phyloP scores from a whole-genome alignment of 1,284 basidiomycete genomes.

The Ceratobasidium sp. region DNA sequence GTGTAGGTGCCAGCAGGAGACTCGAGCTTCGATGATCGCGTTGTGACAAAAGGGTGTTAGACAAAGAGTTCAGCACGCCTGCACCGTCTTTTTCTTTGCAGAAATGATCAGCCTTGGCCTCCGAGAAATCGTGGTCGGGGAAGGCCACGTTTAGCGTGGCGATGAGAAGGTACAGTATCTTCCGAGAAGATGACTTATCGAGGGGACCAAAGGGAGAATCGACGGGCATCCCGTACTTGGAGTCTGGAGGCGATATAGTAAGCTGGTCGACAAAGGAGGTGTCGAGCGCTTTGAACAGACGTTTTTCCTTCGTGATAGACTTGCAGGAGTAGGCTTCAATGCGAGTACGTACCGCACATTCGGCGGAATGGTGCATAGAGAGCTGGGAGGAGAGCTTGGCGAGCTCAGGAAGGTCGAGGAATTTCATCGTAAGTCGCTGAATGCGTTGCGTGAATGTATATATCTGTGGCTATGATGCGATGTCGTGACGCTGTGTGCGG shows the following conservation, averaged over 20 bases:
- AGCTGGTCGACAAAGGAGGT: constrained; percentile 68
- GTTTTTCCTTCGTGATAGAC: constrained; percentile 96
- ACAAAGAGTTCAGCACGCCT: constrained; percentile 80
- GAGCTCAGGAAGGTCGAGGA: constrained; percentile 53
- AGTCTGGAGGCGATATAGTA: constrained; percentile 44
- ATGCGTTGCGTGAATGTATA: neutral
- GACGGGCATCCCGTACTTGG: constrained; percentile 46
- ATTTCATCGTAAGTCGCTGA: constrained; percentile 44
- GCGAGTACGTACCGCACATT: constrained; percentile 90
- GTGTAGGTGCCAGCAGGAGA: constrained; percentile 60
- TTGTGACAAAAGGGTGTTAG: constrained; percentile 65
- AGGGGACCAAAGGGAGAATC: constrained; percentile 56
- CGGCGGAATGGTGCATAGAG: constrained; percentile 75
- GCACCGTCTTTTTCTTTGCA: constrained; percentile 79
- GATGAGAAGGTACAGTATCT: constrained; percentile 93
- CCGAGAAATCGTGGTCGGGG: constrained; percentile 96
- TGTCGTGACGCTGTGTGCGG: neutral
- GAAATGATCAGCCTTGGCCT: constrained; percentile 92
- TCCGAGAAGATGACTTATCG: constrained; percentile 68
- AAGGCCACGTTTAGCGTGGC: constrained; percentile 97
- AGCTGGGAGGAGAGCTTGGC: constrained; percentile 51
- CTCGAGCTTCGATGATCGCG: constrained; percentile 54
- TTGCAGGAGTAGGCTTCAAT: constrained; percentile 99
- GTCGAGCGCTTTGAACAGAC: constrained; percentile 93
- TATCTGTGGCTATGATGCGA: neutral